Evolutionary conservation across 2,329 filamentous ascomycete genomes (phyloP).

Genomic region (Cladosporium sp.): DNA sequence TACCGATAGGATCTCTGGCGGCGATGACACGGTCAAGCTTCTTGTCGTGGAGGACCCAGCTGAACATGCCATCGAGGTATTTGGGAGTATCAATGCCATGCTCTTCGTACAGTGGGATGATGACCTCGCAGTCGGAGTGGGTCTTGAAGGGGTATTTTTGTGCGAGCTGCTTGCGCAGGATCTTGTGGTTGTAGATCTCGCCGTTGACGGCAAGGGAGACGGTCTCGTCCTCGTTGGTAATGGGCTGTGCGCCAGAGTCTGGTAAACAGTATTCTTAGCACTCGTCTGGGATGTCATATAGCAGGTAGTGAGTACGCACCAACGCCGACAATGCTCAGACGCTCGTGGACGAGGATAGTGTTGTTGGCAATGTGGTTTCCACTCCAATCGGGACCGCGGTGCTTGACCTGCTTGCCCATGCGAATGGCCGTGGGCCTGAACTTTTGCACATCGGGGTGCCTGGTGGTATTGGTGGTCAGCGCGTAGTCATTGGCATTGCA

Average conservation of each 20-base stretch:
- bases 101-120: conserved; percentile 94
- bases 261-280: conserved; percentile 23
- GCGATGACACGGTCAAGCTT: conserved; percentile 86
- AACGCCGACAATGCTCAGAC: conserved; percentile 94
- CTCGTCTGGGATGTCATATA: neutral
- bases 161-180: conserved; percentile 83
- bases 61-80: conserved; percentile 98
- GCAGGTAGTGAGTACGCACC: conserved; percentile 51
- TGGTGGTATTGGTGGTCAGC: conserved; percentile 31
- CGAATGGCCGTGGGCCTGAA: conserved; percentile 94
- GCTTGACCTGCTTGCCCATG: conserved; percentile 92
- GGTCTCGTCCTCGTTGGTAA: conserved; percentile 84
- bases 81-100: conserved; percentile 89
- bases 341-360: conserved; percentile 96
- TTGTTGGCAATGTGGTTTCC: conserved; percentile 85
- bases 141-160: conserved; percentile 95
- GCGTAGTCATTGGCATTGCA: neutral
- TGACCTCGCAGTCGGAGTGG: conserved; percentile 96
- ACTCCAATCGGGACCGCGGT: conserved; percentile 95
- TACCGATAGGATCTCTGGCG: conserved; percentile 91
- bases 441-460: conserved; percentile 87
- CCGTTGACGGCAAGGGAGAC: conserved; percentile 96
- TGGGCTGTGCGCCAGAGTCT: conserved; percentile 94
- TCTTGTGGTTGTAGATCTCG: conserved; percentile 99
- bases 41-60: conserved; percentile 97